Percentiles rank a stretch among this genome's conserved stretches.
Conservation (phyloP, 306 rosid species). For the Ormosia semicastrata region DNA sequence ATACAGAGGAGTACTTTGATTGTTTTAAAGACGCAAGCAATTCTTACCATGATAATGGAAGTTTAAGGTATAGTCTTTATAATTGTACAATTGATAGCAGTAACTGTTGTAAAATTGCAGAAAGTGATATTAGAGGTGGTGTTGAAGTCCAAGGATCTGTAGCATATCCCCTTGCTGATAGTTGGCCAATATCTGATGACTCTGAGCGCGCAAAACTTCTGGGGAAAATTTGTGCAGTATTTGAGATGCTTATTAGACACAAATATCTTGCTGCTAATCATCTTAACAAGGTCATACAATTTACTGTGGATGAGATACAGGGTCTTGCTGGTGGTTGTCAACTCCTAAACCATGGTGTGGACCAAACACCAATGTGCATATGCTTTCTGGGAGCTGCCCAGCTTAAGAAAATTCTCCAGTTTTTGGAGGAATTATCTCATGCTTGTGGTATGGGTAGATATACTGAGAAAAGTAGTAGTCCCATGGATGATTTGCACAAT, state of each 20-base stretch:
- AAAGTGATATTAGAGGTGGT: conserved; percentile 41
- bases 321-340: conserved; percentile 68
- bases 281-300: conserved; percentile 79
- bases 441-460: conserved; percentile 77
- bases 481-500: conserved; percentile 45
- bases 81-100: conserved; percentile 34
- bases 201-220: conserved; percentile 76
- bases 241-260: conserved; percentile 74
- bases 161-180: conserved; percentile 42
- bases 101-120: conserved; percentile 38
- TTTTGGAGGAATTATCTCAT: conserved; percentile 80
- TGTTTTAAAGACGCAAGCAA: conserved; percentile 58
- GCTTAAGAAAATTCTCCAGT: conserved; percentile 80
- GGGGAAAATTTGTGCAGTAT: conserved; percentile 66
- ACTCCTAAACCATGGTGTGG: conserved; percentile 71
- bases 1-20: conserved; percentile 41
- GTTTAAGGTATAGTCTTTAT: conserved; percentile 31
- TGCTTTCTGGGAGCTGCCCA: conserved; percentile 85
- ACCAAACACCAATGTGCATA: conserved; percentile 80
- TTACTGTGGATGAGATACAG: conserved; percentile 76
- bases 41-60: conserved; percentile 52
- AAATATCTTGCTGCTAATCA: conserved; percentile 85
- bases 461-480: conserved; percentile 58
- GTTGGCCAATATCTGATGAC: conserved; percentile 87
- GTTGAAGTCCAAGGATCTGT: conserved; percentile 39